These are phyloP conservation scores for Metschnikowia koreensis DNA, from an alignment of 805 yeast genomes.

Conservation along the genomic window DNA sequence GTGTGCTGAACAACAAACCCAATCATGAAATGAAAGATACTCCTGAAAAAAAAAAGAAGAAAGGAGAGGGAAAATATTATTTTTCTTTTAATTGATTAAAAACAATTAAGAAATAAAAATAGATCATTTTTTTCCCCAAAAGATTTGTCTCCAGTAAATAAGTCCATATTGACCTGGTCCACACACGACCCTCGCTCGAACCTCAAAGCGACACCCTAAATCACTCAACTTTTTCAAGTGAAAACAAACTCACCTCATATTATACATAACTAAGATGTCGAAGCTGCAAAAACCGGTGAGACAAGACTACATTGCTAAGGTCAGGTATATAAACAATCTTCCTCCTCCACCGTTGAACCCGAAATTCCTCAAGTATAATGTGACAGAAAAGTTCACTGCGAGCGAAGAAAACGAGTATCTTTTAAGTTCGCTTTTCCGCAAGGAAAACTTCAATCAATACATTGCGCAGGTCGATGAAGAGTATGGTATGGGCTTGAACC, in stretches of 20 bases:
- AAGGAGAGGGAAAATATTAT: too few species aligned
- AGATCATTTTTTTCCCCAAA: too few species aligned
- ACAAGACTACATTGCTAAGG: conserved; percentile 78
- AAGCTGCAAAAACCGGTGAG: conserved; percentile 41
- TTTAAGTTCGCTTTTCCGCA: conserved; percentile 69
- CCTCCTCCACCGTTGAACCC: conserved; percentile 96
- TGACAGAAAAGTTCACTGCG: conserved; percentile 35
- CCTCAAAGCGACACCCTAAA: background rate
- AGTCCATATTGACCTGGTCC: background rate
- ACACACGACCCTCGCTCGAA: background rate
- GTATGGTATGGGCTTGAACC: conserved; percentile 75
- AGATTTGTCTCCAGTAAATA: too few species aligned
- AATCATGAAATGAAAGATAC: too few species aligned
- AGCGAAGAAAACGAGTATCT: conserved; percentile 46
- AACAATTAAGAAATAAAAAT: too few species aligned
- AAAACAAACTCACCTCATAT: background rate
- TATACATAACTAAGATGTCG: conserved; percentile 20
- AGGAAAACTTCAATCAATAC: conserved; percentile 65
- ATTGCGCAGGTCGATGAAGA: conserved; percentile 56
- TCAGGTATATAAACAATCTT: conserved; percentile 78
- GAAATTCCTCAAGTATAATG: conserved; percentile 60
- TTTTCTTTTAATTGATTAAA: too few species aligned
- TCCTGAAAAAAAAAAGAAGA: too few species aligned
- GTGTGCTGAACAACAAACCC: too few species aligned
- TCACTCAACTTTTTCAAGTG: background rate